Evolutionary conservation across 805 yeast genomes (phyloP), one percentile per base, ranked within the genome.

Genomic region (Zygosaccharomyces bailii): DNA sequence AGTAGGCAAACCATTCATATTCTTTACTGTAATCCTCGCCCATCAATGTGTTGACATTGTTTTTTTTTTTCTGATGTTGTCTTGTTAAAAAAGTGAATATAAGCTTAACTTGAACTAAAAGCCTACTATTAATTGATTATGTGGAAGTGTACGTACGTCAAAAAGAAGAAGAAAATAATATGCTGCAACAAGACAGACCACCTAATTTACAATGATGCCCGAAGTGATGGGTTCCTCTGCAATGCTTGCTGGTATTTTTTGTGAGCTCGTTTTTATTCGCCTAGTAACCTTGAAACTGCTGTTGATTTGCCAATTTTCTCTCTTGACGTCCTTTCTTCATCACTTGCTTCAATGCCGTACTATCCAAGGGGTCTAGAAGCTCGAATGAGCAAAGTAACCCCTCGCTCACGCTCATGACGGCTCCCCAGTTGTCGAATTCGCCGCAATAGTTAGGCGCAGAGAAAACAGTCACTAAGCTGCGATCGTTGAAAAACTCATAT

Each of bases 381-480:
- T 91, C 99, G 66, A 91, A 91, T 50, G 93, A 84, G 66, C 99
- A 91, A 45, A 93, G 71, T 52, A 91, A 73, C 56, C 91, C 97
- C 51, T 91, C 96, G 51, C 87, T 79, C 11, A 91, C 98, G 55
- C 95, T 82, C 98, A 91, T 91, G 4, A 91, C 97, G 2, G 99
- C 99, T 18, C 96, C 96, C 96, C 96, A 88, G 58, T 88, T 88
- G 63, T 89, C 74, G 38, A 71, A 71, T 48, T 71, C 75, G 33
- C 75, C 68, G 52, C 70, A 70, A 33, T 70, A 86, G 59, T 86
- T 86, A 2, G 95, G 95, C 3, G 93, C 95, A 49, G 82, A 77
- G 56, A 86, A 86, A 1, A 86, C 80, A 0, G 95, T 86, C 1
- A 86, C 93, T 45, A 86, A 68, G 60, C 80, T 80, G 55, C 87